These are phyloP conservation scores for Ceratocystis destructans DNA, from an alignment of 2,329 filamentous ascomycete genomes.

Conservation along the genomic window DNA sequence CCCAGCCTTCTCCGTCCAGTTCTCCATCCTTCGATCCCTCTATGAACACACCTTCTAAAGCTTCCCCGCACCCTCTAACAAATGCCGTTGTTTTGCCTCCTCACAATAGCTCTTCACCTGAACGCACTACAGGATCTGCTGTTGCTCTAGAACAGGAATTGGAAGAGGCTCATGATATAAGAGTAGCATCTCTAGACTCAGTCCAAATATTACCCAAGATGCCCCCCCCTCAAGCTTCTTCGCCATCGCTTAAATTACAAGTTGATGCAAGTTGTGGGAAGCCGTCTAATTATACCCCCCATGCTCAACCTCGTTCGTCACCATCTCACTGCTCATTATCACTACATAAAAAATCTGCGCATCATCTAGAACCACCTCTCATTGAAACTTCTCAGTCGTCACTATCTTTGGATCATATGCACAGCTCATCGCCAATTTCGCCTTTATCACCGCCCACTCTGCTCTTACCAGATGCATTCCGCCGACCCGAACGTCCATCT, in stretches of 20 bases:
- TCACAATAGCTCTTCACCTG: neutral
- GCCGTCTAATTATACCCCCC: neutral
- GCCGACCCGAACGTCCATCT: neutral
- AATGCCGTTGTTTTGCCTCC: neutral
- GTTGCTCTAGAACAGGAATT: neutral
- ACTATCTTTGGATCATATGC: neutral
- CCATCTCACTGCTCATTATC: neutral
- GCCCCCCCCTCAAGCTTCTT: neutral
- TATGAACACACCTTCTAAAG: neutral
- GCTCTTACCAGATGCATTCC: neutral
- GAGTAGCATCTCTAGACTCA: neutral
- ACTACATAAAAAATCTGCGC: neutral
- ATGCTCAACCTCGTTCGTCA: neutral
- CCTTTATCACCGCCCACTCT: neutral
- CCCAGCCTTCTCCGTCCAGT: neutral
- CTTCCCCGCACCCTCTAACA: neutral
- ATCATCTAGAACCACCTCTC: neutral
- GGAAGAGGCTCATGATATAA: neutral
- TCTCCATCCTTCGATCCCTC: neutral
- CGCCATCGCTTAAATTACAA: neutral
- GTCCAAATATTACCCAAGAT: neutral
- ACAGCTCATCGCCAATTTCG: neutral
- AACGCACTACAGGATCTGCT: neutral
- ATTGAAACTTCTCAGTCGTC: neutral
- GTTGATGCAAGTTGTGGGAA: neutral